Conservation (phyloP, 2,329 filamentous ascomycete genomes). For the Cytospora piceicola region DNA sequence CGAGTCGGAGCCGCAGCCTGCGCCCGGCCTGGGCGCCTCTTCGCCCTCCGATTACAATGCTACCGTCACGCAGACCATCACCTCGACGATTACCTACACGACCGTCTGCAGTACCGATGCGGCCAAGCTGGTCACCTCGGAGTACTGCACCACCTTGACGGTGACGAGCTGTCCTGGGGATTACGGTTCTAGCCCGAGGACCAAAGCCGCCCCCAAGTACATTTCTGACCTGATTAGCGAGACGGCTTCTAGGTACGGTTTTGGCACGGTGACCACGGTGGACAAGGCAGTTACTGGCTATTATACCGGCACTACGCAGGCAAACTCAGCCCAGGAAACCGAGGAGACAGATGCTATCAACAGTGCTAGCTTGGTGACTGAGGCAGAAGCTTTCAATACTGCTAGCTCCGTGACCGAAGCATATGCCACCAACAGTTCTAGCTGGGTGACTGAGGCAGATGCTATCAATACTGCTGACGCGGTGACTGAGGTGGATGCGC, state of each 20-base stretch:
- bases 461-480: background rate
- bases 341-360: too few relatives aligned
- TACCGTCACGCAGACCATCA: slow-evolving; percentile 27
- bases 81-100: slow-evolving; percentile 41
- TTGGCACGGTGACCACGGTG: background rate
- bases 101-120: slow-evolving; percentile 42
- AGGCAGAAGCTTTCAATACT: slow-evolving; percentile 15
- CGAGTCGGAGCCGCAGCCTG: slow-evolving; percentile 41
- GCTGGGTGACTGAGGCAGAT: too few relatives aligned
- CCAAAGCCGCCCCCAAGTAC: background rate
- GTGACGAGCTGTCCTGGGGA: slow-evolving; percentile 33
- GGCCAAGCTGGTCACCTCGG: slow-evolving; percentile 38
- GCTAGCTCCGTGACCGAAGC: too few relatives aligned
- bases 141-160: slow-evolving; percentile 42
- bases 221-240: background rate
- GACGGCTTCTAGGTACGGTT: background rate
- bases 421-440: background rate
- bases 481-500: slow-evolving; percentile 5
- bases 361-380: background rate
- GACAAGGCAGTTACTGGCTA: background rate
- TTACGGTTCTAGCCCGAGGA: background rate
- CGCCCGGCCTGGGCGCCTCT: slow-evolving; percentile 37
- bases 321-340: too few relatives aligned
- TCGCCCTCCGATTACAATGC: slow-evolving; percentile 4
- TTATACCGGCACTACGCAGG: background rate